Base-by-base conservation (phyloP, 2,329 filamentous ascomycete species). In the Penicillium sp. region DNA sequence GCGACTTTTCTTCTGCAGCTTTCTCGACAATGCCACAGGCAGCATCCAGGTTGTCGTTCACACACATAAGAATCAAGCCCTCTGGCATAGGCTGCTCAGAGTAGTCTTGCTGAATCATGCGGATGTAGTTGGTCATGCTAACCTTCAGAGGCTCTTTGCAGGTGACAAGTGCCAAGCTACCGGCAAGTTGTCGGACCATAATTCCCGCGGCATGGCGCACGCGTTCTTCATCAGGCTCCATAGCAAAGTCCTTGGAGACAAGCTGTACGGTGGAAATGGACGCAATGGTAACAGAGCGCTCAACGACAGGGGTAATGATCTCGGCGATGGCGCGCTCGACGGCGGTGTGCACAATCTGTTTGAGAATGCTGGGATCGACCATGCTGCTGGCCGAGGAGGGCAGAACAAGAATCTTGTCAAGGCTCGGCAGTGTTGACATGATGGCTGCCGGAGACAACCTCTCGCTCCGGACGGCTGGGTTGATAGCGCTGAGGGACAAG, bases 91-190 rank as follows among this genome's bases (percentile, higher is more conserved):
- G 89, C 64, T 87, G 84, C 50, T 85, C 82, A 2, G 81, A 81
- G 39, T 84, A 76, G 48, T 83, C 82, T 54, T 82, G 79, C 50
- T 90, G 88, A 51, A 90, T 86, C 37, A 96, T 82, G n/a, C 94
- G 88, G 72, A 99, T 91, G 69, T 97, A 96, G 75, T 97, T 99
- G 51, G 89, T 95, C 74, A 99, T 96, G 75, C 95, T 97, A 72
- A 95, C 94, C 57, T 94, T 86, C 16, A 99, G 80, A 16, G 94
- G 94, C 72, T 99, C 94, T 74, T 97, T 99, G 70, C 92, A 97
- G 4, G 94, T 99, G n/a, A 99, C 94, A 32, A 97, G 82, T 15
- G 94, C 94, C 52, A 99, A 81, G 67, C 91, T 96, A 38, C 94
- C 94, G 25, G 94, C 93, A 27, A 96, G 89, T 48, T 92, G 88